Evolutionary conservation across 1,139 yeast genomes (phyloP), one percentile per base, ranked within the genome.

Genomic region (Nakaseomyces bracarensis): DNA sequence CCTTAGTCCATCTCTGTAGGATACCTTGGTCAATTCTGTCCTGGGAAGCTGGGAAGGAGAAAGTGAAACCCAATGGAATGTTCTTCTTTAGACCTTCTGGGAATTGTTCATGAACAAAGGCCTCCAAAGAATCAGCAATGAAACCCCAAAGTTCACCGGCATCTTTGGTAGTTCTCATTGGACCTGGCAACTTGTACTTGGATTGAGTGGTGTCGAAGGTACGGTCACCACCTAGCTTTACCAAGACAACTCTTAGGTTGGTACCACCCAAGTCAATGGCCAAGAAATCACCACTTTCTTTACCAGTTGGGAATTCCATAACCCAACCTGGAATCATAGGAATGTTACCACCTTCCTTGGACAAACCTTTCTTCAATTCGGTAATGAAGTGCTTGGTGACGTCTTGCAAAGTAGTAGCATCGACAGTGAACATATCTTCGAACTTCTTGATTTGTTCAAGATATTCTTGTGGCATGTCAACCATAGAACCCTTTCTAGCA

Each of bases 291-390:
- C 98, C 98, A 36, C 72, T 73, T 65, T 91, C 98, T 52, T 77
- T 67, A 55, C 97, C 97, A 38, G 93, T 81, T 48, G 98, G 97
- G 71, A 71, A 81, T 57, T 83, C 94, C 75, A 86, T 71, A 43
- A 89, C 96, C 96, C 96, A 89, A 49, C 94, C 85, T 36, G 95
- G 95, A 59, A 82, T 86, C 98, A 89, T 91, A 46, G 97, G 97
- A 58, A 85, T 83, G 64, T 81, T 82, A 45, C 93, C 91, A 38
- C 93, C 93, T 40, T 68, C 57, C 61, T 77, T 76, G 45, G 86
- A 72, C 50, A 84, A 71, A 42, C 95, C 94, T 64, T 82, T 83
- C 46, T 79, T 75, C 57, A 91, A 76, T 68, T 91, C 97, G 14
- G 57, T 43, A 35, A 76, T 72, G 58, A 80, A 80, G 59, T 82